These are phyloP conservation scores for Plenodomus tracheiphilus DNA, from an alignment of 2,329 filamentous ascomycete species.

Conservation along the genomic window DNA sequence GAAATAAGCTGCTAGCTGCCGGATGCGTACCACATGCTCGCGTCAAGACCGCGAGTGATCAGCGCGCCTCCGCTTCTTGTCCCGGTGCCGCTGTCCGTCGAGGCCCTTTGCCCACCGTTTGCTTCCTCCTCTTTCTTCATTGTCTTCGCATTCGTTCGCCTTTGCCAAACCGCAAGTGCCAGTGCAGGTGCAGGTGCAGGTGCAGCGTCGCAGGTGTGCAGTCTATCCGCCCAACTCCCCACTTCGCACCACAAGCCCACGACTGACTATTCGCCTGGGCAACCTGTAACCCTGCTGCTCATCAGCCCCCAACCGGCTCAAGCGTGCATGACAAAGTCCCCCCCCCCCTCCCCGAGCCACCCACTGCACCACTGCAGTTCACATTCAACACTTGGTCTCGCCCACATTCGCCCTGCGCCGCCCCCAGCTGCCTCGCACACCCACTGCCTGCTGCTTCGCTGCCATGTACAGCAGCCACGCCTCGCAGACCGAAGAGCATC, in stretches of 20 bases:
- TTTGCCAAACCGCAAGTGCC: neutral
- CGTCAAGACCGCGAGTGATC: constrained; percentile 18
- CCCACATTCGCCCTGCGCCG: neutral
- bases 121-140: neutral
- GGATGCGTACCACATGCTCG: constrained; percentile 7
- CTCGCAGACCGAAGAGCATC: constrained; percentile 30
- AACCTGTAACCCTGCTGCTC: constrained; percentile 15
- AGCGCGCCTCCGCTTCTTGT: constrained; percentile 17
- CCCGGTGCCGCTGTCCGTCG: constrained; percentile 15
- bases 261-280: constrained; percentile 24
- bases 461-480: neutral
- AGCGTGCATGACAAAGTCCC: constrained; percentile 25
- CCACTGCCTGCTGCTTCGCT: constrained; percentile 2
- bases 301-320: constrained; percentile 17
- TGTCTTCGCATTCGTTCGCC: neutral
- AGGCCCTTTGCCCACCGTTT: neutral
- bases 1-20: constrained; percentile 12
- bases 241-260: constrained; percentile 15
- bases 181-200: neutral
- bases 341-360: constrained; percentile 9
- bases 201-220: constrained; percentile 4
- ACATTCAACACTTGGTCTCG: neutral
- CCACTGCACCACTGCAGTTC: neutral
- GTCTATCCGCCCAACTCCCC: constrained; percentile 21
- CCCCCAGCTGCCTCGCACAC: constrained; percentile 12